Base-by-base conservation (phyloP, 345 rosid species). In the Conringia planisiliqua region DNA sequence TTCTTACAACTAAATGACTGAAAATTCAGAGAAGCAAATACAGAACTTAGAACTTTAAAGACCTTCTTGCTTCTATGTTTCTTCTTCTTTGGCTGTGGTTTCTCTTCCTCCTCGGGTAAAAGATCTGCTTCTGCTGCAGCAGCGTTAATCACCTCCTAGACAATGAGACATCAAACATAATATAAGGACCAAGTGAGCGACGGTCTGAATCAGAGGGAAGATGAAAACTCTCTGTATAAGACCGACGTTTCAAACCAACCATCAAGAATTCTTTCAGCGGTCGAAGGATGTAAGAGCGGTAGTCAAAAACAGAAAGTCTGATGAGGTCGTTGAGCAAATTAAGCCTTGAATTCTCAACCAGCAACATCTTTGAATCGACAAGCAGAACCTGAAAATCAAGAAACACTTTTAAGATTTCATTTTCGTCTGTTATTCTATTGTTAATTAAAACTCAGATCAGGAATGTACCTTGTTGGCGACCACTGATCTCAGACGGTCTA, bases 331-430 rank as follows among this genome's bases (percentile, higher is more conserved):
- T 11, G 29, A 75, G 55, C 40, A 75, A 42, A 12, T 24, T 47
- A 42, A 30, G 61, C 74, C 69, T 68, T 61, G 74, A 68, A 40
- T 75, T 68, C 32, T 75, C 79, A 50, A 60, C 48, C 69, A 60
- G 46, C 63, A 68, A 14, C 24, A 75, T 68, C 63, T 42, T 68
- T 32, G 55, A 39, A 68, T 75, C 74, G 29, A 61, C 13, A 42
- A 60, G 62, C 10, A 24, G n/a, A 51, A n/a, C 12, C 79, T 57
- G 62, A 24, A 57, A 57, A 5, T 16, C 40, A 32, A 16, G 39
- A 57, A n/a, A 57, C 39, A 56, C 40, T 57, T 57, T 4, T 57
- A 57, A 54, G 22, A 32, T 24, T 24, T 2, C 1, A 50, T n/a
- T 44, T 44, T n/a, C 20, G 7, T 44, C 20, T 44, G 32, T 24